Evolutionary conservation across 306 rosid genomes (phyloP), one percentile per base, ranked within the genome.

Genomic region (Quercus gilva): DNA sequence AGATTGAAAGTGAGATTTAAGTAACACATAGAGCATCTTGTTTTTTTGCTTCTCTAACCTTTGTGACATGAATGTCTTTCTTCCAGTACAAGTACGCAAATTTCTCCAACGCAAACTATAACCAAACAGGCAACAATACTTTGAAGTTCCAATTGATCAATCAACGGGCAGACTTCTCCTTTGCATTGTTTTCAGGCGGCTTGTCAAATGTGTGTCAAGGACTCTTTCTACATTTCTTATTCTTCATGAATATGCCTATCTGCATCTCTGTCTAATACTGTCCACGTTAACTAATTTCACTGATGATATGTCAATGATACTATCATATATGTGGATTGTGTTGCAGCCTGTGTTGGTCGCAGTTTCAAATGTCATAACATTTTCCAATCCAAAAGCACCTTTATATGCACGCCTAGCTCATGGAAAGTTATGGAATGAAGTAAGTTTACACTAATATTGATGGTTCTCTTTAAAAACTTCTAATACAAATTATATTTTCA

Each of bases 401-500:
- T 80, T 92, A 2, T 92, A 84, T 90, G 94, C 99, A 13, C 96
- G 97, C 20, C 97, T 95, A 19, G 97, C 99, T 77, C 92, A 88
- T 29, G 99, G 98, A 74, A 95, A 90, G 71, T 88, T 89, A 51
- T 95, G 99, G 99, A 85, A 95, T 79, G 98, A 87, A 82, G 94
- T 90, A 80, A 87, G 91, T 82, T 74, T 72, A 43, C 74, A 20
- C 61, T 74, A 31, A 31, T 23, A 59, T 43, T 41, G 57, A 49
- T 2, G 12, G 5, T 49, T 49, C 17, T 17, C 5, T 3, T 49
- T 0, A 12, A 17, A 49, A 31, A 71, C 25, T 45, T 67, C 51
- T 35, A n/a, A 13, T 19, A 8, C 3, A 15, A 10, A 3, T 6
- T 0, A 64, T 64, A 3, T 17, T 13, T 49, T 29, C 2, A 28